Percentiles rank a stretch among this genome's conserved stretches.
Evolutionary conservation across 768 basidiomycete species (phyloP).

Genomic region (Rhizopogon rudus): DNA sequence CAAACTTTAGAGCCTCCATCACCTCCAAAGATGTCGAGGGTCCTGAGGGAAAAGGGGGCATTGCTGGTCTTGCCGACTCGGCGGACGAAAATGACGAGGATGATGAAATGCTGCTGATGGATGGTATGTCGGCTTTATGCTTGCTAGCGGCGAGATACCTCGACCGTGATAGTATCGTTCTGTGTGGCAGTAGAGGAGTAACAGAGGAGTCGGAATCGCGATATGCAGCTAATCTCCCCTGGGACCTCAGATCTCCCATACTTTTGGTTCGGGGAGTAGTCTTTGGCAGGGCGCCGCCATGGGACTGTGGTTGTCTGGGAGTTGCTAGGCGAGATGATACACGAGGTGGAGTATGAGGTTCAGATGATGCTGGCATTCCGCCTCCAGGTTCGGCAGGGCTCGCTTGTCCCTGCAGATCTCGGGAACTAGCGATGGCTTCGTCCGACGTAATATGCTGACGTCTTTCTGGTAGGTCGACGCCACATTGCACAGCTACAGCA

Average conservation of each 20-base stretch:
- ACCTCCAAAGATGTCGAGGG: constrained; percentile 65
- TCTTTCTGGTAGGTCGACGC: constrained; percentile 58
- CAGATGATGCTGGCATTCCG: constrained; percentile 9
- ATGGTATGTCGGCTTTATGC: constrained; percentile 43
- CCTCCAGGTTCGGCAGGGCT: constrained; percentile 13
- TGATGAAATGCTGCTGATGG: constrained; percentile 70
- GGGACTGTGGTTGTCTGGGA: constrained; percentile 27
- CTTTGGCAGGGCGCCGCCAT: constrained; percentile 20
- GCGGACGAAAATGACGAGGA: constrained; percentile 65
- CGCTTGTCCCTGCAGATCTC: constrained; percentile 8
- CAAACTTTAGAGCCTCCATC: constrained; percentile 70
- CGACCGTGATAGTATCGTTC: constrained; percentile 18
- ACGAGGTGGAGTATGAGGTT: neutral
- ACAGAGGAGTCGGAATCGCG: constrained; percentile 32
- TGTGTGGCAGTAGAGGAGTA: constrained; percentile 32
- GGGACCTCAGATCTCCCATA: constrained; percentile 43
- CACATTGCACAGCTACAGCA: constrained; percentile 68
- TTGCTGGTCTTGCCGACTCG: constrained; percentile 43
- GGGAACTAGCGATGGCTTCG: constrained; percentile 2
- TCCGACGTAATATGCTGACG: constrained; percentile 26
- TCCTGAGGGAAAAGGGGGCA: constrained; percentile 64
- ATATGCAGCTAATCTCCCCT: constrained; percentile 25
- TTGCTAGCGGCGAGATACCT: constrained; percentile 30
- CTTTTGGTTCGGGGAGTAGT: constrained; percentile 44
- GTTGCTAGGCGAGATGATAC: constrained; percentile 15